Conservation (phyloP, 139 green algal species). For the Tetraselmis striata region DNA sequence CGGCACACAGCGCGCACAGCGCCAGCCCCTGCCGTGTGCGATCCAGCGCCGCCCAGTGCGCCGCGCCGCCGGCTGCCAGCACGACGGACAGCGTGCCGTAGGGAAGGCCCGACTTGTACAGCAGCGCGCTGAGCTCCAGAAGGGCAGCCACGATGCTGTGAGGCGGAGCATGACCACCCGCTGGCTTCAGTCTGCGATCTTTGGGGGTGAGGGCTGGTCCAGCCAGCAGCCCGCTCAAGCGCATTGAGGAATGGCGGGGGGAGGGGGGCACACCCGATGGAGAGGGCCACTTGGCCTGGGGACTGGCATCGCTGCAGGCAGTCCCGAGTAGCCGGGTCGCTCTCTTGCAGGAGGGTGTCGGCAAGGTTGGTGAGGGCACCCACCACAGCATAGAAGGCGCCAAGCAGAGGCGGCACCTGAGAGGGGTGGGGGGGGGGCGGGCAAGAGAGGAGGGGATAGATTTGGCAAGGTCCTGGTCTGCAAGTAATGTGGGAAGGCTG, state of each 20-base stretch:
- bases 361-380: constrained; percentile 21
- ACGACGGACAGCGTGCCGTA: constrained; percentile 32
- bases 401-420: constrained; percentile 27
- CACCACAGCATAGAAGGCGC: constrained; percentile 33
- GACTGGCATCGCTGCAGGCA: not conserved
- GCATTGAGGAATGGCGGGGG: too few relatives aligned
- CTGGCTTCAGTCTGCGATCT: too few relatives aligned
- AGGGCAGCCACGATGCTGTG: not conserved
- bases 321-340: not conserved
- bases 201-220: too few relatives aligned
- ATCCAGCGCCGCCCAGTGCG: constrained; percentile 42
- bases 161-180: too few relatives aligned
- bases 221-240: too few relatives aligned
- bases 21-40: constrained; percentile 40
- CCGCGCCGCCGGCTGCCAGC: constrained; percentile 18
- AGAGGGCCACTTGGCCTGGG: not conserved
- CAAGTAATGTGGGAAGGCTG: too few relatives aligned
- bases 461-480: too few relatives aligned
- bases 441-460: too few relatives aligned
- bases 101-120: constrained; percentile 33
- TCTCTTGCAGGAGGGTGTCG: not conserved
- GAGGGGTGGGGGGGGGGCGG: too few relatives aligned
- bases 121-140: constrained; percentile 30
- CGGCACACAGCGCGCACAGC: constrained; percentile 44
- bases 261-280: not conserved